phyloP scores from a whole-genome alignment of 768 basidiomycete species.

The Lepiota subincarnata region DNA sequence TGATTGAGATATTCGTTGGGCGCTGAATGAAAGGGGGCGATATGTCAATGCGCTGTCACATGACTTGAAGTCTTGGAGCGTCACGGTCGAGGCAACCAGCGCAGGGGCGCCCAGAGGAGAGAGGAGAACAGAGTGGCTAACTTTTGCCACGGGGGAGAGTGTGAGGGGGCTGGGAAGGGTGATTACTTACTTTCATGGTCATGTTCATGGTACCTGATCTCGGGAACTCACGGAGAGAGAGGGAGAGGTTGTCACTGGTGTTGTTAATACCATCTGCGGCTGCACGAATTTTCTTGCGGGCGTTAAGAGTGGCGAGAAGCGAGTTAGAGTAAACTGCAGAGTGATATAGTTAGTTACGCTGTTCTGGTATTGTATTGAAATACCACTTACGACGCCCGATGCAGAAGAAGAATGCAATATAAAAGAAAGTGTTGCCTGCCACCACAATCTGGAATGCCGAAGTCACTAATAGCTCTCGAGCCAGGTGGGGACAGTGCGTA shows the following conservation, averaged over 20 bases:
- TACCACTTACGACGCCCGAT: conserved; percentile 49
- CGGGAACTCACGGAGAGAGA: conserved; percentile 36
- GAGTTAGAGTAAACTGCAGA: conserved; percentile 53
- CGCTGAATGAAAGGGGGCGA: conserved; percentile 22
- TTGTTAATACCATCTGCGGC: conserved; percentile 34
- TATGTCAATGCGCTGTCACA: neutral
- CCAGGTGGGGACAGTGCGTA: conserved; percentile 19
- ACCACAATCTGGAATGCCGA: conserved; percentile 36
- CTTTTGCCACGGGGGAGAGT: neutral
- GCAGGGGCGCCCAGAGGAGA: neutral
- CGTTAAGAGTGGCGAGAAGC: conserved; percentile 57
- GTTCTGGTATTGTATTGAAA: neutral
- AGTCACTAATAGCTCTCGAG: neutral
- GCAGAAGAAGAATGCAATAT: conserved; percentile 57
- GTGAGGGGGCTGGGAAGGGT: too few relatives aligned
- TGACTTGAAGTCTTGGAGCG: too few relatives aligned
- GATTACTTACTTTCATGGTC: neutral
- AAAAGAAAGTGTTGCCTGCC: conserved; percentile 47
- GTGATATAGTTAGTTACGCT: neutral
- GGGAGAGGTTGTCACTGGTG: conserved; percentile 36
- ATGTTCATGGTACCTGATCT: conserved; percentile 21
- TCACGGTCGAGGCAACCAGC: too few relatives aligned
- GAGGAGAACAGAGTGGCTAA: neutral
- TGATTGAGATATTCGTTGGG: conserved; percentile 47
- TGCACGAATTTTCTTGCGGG: conserved; percentile 43